These are phyloP conservation scores for Globisporangium solare DNA, from an alignment of 352 stramenopile species.

Conservation along the genomic window DNA sequence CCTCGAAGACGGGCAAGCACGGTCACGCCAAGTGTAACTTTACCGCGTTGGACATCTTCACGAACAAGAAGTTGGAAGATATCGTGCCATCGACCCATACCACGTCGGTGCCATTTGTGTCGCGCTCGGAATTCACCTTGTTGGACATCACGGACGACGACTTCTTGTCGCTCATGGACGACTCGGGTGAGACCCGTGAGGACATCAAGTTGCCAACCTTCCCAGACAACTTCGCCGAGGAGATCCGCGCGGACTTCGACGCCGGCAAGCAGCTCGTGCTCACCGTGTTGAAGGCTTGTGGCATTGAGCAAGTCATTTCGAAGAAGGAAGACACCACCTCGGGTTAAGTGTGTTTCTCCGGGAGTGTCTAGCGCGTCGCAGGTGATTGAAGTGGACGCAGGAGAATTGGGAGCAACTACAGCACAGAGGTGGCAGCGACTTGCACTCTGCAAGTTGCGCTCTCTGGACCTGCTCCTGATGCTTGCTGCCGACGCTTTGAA, in stretches of 20 bases:
- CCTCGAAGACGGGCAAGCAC: conserved; percentile 99
- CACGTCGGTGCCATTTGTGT: conserved; percentile 97
- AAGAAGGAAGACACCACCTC: conserved; percentile 93
- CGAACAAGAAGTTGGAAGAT: conserved; percentile 99
- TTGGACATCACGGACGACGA: conserved; percentile 98
- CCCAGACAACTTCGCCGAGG: conserved; percentile 93
- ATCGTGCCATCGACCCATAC: conserved; percentile 99
- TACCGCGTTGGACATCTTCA: conserved; percentile 99
- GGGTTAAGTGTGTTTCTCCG: conserved; percentile 9
- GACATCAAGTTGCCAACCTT: conserved; percentile 97
- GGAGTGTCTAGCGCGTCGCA: conserved; percentile 3
- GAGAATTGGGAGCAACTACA: neutral
- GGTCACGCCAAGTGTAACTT: conserved; percentile 99
- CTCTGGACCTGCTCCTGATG: no score
- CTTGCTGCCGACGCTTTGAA: neutral
- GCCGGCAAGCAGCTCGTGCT: conserved; percentile 95
- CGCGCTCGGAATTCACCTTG: conserved; percentile 95
- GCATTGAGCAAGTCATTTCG: conserved; percentile 97
- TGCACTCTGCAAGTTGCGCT: no score
- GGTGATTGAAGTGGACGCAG: neutral
- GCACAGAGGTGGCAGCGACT: no score
- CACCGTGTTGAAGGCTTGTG: conserved; percentile 96
- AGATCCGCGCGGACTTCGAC: conserved; percentile 96
- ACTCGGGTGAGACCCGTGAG: conserved; percentile 95
- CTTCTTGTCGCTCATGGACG: conserved; percentile 98